Conservation (phyloP, 1,139 yeast species). For the Pneumocystis sp. region DNA sequence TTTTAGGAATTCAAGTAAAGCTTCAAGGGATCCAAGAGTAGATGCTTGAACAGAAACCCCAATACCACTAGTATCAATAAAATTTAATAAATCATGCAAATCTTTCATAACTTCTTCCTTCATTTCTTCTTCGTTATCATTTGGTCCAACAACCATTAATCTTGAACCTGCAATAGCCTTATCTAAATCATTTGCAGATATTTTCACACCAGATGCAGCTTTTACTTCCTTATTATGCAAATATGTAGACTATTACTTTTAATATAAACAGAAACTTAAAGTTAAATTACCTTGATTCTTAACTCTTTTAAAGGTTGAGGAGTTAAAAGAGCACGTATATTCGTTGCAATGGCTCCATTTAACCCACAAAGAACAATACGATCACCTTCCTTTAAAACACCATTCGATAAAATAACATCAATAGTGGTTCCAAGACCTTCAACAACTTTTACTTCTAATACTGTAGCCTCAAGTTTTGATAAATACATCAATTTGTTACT, state of each 20-base stretch:
- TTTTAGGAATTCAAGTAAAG: constrained; percentile 87
- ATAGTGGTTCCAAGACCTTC: constrained; percentile 99
- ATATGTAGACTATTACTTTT: constrained; percentile 43
- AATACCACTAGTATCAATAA: constrained; percentile 83
- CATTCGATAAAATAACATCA: constrained; percentile 92
- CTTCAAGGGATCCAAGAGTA: constrained; percentile 94
- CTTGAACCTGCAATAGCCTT: constrained; percentile 99
- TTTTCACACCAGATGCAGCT: constrained; percentile 97
- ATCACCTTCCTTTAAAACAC: constrained; percentile 88
- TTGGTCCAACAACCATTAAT: constrained; percentile 85
- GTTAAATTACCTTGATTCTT: constrained; percentile 48
- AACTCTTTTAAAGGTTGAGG: constrained; percentile 96
- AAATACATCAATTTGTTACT: constrained; percentile 95
- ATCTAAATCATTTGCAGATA: constrained; percentile 92
- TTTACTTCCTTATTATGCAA: constrained; percentile 93
- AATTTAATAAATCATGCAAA: constrained; percentile 81
- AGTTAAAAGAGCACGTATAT: constrained; percentile 84
- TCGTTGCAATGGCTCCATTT: constrained; percentile 98
- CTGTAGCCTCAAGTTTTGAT: constrained; percentile 85
- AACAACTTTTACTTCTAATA: constrained; percentile 93
- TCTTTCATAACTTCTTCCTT: constrained; percentile 99
- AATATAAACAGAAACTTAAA: not conserved
- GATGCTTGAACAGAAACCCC: constrained; percentile 99
- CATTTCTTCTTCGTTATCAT: constrained; percentile 91
- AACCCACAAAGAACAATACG: constrained; percentile 90